Conservation (phyloP, 768 basidiomycete genomes). For the Lactifluus subvellereus region DNA sequence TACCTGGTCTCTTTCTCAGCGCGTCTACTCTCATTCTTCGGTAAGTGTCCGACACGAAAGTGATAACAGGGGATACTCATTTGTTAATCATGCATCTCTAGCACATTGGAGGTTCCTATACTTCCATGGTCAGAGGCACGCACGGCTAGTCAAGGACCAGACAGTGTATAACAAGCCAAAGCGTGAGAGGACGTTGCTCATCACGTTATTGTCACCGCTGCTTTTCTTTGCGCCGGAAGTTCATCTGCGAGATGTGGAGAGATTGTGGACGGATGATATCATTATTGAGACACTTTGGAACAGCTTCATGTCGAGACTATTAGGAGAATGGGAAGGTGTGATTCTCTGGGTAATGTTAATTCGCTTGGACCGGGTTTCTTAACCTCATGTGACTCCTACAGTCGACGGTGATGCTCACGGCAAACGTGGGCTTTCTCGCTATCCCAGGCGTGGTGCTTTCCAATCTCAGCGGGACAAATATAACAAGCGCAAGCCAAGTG, state of each 20-base stretch:
- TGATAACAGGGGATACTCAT: too few relatives aligned
- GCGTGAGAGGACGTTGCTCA: conserved; percentile 3
- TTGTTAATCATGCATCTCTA: neutral
- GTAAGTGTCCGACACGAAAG: neutral
- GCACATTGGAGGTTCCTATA: conserved; percentile 18
- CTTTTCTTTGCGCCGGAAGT: conserved; percentile 16
- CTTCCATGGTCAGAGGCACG: neutral
- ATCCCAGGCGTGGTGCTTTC: neutral
- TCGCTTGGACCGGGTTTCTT: too few relatives aligned
- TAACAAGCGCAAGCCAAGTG: neutral
- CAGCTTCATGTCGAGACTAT: conserved; percentile 1
- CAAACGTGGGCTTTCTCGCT: too few relatives aligned
- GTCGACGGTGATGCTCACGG: too few relatives aligned
- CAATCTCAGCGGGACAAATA: neutral
- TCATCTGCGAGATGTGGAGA: conserved; percentile 8
- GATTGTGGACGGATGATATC: conserved; percentile 4
- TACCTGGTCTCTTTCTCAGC: neutral
- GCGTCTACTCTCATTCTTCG: conserved; percentile 9
- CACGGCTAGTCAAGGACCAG: neutral
- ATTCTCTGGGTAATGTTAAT: too few relatives aligned
- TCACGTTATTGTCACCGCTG: conserved; percentile 10
- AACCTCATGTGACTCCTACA: too few relatives aligned
- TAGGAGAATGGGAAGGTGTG: neutral
- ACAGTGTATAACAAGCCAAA: neutral
- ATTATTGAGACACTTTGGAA: conserved; percentile 5